Conservation (phyloP, 768 basidiomycete genomes). For the Botryobasidium botryosum region DNA sequence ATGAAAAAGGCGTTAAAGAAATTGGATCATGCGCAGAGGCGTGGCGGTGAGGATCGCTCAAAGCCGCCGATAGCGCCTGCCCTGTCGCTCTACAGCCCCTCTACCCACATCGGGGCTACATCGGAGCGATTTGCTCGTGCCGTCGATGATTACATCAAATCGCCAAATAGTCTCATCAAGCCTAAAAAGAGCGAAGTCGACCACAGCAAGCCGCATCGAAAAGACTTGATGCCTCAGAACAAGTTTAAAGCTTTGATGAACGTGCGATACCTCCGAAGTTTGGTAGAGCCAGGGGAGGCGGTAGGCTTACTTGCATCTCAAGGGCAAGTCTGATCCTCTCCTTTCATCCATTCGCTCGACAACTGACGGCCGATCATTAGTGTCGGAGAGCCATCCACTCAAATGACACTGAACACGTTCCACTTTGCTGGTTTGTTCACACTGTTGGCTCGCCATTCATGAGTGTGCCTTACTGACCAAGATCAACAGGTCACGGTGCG, state of each 20-base stretch:
- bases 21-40: constrained; percentile 28
- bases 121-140: constrained; percentile 82
- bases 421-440: constrained; percentile 74
- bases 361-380: constrained; percentile 26
- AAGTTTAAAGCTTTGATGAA: constrained; percentile 54
- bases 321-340: constrained; percentile 41
- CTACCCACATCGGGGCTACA: constrained; percentile 67
- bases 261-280: constrained; percentile 79
- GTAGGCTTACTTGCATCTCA: constrained; percentile 94
- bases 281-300: constrained; percentile 97
- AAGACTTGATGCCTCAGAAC: constrained; percentile 27
- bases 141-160: constrained; percentile 67
- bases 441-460: background rate
- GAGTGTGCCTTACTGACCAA: constrained; percentile 5
- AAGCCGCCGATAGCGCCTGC: constrained; percentile 55
- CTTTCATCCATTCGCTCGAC: background rate
- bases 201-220: constrained; percentile 10
- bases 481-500: constrained; percentile 71
- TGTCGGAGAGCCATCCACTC: constrained; percentile 96
- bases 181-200: constrained; percentile 18
- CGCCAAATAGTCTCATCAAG: constrained; percentile 33
- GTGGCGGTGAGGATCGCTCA: constrained; percentile 36
- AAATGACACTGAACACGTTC: constrained; percentile 99
- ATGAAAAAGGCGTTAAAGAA: constrained; percentile 87
- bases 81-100: constrained; percentile 61